Percentiles rank a stretch among this genome's conserved stretches.
These are phyloP conservation scores for Starmerella apicola DNA, from an alignment of 805 yeast genomes.

Conservation along the genomic window DNA sequence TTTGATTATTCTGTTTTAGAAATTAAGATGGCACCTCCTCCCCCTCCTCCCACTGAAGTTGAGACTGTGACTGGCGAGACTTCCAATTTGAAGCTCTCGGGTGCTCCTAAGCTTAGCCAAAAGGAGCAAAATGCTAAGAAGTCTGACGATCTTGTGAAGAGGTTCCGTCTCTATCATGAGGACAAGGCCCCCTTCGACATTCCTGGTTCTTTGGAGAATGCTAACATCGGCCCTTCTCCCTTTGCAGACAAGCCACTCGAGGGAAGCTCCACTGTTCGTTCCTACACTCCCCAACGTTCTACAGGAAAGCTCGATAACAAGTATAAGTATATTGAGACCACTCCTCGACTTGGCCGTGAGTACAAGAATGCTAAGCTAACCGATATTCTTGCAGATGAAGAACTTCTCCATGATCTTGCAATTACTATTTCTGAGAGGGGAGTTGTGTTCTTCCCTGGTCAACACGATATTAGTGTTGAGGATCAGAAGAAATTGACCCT, in stretches of 20 bases:
- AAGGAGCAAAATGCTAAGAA: constrained; percentile 2
- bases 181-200: constrained; percentile 15
- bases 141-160: constrained; percentile 7
- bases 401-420: constrained; percentile 33
- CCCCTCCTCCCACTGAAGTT: constrained; percentile 1
- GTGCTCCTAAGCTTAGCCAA: neutral
- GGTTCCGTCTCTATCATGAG: constrained; percentile 14
- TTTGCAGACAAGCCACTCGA: constrained; percentile 19
- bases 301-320: constrained; percentile 22
- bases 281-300: constrained; percentile 16
- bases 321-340: constrained; percentile 23
- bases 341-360: constrained; percentile 27
- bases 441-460: constrained; percentile 41
- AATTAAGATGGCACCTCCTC: neutral
- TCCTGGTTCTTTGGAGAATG: constrained; percentile 8
- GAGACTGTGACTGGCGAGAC: neutral
- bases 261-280: constrained; percentile 18
- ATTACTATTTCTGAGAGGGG: constrained; percentile 36
- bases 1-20: no score
- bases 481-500: constrained; percentile 24
- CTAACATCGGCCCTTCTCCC: constrained; percentile 22
- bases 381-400: constrained; percentile 24
- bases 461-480: constrained; percentile 26
- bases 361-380: constrained; percentile 21
- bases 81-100: constrained; percentile 1